A percentile compares a stretch with the other conserved stretches of the same genome.
Evolutionary conservation across 371 early-diverging fungal genomes (phyloP).

Genomic region (Mortierella sp.): DNA sequence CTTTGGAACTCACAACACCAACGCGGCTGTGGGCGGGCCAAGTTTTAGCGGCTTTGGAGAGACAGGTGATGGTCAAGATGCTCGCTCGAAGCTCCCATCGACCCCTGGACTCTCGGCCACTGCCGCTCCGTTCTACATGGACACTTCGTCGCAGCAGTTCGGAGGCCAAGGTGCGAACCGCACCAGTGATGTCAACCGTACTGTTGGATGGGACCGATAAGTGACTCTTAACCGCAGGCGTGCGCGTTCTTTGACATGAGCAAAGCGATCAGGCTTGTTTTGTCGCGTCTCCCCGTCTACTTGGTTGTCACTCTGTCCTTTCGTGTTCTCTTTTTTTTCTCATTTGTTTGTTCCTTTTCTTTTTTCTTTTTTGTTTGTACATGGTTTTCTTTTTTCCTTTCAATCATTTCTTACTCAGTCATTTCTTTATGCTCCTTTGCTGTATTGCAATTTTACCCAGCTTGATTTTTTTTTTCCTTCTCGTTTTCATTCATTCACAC

Average conservation of each 20-base stretch:
- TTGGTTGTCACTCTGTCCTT: not conserved
- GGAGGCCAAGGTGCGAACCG: conserved; percentile 25
- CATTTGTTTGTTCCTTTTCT: not conserved
- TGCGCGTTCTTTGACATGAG: not conserved
- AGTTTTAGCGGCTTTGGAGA: conserved; percentile 30
- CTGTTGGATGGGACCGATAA: conserved; percentile 46
- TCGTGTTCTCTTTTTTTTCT: too few species aligned
- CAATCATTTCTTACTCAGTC: conserved; percentile 1
- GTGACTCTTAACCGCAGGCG: not conserved
- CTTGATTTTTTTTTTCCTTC: conserved; percentile 10
- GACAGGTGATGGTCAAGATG: conserved; percentile 5
- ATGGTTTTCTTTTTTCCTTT: not conserved
- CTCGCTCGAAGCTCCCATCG: not conserved
- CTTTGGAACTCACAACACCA: conserved; percentile 3
- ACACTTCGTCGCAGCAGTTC: conserved; percentile 21
- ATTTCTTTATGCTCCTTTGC: conserved; percentile 8
- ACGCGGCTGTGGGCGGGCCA: not conserved
- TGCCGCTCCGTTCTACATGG: conserved; percentile 31
- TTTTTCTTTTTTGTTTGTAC: conserved; percentile 15
- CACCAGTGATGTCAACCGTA: conserved; percentile 19
- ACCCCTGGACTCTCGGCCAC: conserved; percentile 30
- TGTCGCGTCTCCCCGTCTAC: not conserved
- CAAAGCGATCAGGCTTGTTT: not conserved
- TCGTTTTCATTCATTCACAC: not conserved
- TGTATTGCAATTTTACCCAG: conserved; percentile 4